Evolutionary conservation across 2,329 filamentous ascomycete genomes (phyloP), one percentile per base, ranked within the genome.

Genomic region (Epichloe baconii): DNA sequence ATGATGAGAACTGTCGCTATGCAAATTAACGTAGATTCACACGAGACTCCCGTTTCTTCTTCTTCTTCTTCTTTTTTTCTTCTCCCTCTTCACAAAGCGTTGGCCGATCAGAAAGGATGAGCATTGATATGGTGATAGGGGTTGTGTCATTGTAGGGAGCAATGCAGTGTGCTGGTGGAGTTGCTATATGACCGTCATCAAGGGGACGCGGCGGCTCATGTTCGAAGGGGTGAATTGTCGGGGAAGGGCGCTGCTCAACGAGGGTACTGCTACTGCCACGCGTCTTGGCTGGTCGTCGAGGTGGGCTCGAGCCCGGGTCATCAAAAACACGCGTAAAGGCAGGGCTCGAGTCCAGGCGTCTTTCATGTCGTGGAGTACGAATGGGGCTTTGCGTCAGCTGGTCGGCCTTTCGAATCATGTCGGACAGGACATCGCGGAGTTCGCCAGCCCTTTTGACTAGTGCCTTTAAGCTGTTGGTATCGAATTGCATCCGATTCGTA

Each of bases 261-360:
- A 75, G 66, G 2, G 78, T 75, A 55, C 71, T 79, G 57, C 69
- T 77, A 4, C 43, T 49, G 58, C 76, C 78, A 36, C 74, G 76
- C 54, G 71, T 79, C 57, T 75, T 73, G 31, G 70, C 68, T 8
- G 73, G 60, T 52, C 73, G 70, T 56, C 72, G 73, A 21, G 77
- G 71, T 4, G 79, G 76, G 53, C 74, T 81, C 12, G 75, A 71
- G 40, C 72, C 71, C 1, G 80, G 79, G 44, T 83, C 79, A 10
- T 80, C 78, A 58, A 85, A 85, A 38, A 85, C 79, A 23, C 78
- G 70, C 3, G 79, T 84, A 55, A 85, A 85, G 1, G 81, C 80
- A n/a, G 81, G 81, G 58, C 79, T 83, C 3, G 77, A 80, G 48
- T 81, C 77, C 37, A 68, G 63, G 23, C 68, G 66, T 8, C 69